Base-by-base conservation (phyloP, 2,329 filamentous ascomycete species). In the Pleomassaria siparia region DNA sequence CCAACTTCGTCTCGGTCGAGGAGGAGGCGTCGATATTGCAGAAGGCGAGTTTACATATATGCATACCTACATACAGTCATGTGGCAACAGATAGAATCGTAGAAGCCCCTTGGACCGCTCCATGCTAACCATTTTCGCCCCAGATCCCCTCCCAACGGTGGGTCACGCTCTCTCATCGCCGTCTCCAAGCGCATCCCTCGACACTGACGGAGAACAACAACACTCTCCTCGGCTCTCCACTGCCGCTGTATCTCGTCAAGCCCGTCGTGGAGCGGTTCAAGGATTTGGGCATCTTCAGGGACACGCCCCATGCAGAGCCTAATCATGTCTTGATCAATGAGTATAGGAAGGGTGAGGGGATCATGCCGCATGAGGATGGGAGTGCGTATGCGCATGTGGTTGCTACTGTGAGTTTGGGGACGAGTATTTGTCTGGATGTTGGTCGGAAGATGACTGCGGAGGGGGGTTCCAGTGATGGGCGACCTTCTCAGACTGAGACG, bases 261-360 rank as follows among this genome's bases (percentile, higher is more conserved):
- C 89, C 90, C 2, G 76, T 95, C 39, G 72, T 94, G 42, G 71
- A 81, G 3, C 86, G 81, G 28, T 73, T 78, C 50, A 55, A 73
- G 18, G 54, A 61, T 2, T 60, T 80, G 0, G 72, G 71, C 3
- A 72, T 85, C 11, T 87, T 86, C 62, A 52, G 67, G 2, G 66
- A 76, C 16, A 89, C 91, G 42, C 88, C 89, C 4, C 91, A 97
- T 64, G 61, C 75, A 15, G 78, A 76, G 3, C 89, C 92, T 2
- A 99, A 97, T 61, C 94, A 97, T 72, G 89, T 95, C 37, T 78
- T 97, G 29, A 84, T 97, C 59, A 99, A 99, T 64, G 91, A 96
- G 69, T 99, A 97, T 69, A 79, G 80, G 1, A 84, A 89, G 0
- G 89, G 89, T 2, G 83, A 96, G 53, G 92, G 92, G n/a, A 97